These are phyloP conservation scores for Byssoonygena ceratinophila DNA, from an alignment of 2,329 filamentous ascomycete genomes.

Conservation along the genomic window DNA sequence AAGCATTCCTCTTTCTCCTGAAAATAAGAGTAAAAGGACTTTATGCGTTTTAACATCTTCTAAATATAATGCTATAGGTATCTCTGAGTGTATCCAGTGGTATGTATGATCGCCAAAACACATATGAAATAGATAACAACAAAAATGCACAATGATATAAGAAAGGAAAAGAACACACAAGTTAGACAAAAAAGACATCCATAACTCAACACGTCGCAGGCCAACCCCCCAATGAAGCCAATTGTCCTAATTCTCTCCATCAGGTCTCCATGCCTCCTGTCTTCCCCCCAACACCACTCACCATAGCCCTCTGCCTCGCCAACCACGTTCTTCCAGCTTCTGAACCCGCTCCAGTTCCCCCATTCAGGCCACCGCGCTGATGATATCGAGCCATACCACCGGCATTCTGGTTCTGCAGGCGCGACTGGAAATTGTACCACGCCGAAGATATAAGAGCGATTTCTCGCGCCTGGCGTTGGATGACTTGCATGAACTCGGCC, in stretches of 20 bases:
- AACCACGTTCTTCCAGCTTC: conserved; percentile 38
- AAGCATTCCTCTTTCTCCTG: no score
- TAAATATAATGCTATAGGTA: neutral
- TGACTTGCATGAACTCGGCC: conserved; percentile 33
- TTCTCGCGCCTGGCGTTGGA: conserved; percentile 35
- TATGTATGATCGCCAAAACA: neutral
- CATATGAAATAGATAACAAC: no score
- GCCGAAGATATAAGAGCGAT: conserved; percentile 38
- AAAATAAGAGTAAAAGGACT: no score
- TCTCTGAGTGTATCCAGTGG: neutral
- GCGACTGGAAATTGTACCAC: conserved; percentile 39
- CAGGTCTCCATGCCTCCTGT: neutral
- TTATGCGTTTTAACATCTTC: no score
- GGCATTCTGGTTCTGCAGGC: conserved; percentile 37
- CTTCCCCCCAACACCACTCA: conserved; percentile 24
- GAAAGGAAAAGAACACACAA: no score
- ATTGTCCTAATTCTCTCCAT: neutral
- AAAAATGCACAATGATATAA: neutral
- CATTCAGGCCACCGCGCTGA: conserved; percentile 19
- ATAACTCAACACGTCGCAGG: no score
- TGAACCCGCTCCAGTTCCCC: conserved; percentile 22
- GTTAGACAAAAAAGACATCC: no score
- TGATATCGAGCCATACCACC: conserved; percentile 32
- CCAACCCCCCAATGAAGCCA: neutral
- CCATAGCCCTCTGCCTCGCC: conserved; percentile 34